phyloP scores from a whole-genome alignment of 2,329 filamentous ascomycete genomes.

The Rugonectria rugulosa region DNA sequence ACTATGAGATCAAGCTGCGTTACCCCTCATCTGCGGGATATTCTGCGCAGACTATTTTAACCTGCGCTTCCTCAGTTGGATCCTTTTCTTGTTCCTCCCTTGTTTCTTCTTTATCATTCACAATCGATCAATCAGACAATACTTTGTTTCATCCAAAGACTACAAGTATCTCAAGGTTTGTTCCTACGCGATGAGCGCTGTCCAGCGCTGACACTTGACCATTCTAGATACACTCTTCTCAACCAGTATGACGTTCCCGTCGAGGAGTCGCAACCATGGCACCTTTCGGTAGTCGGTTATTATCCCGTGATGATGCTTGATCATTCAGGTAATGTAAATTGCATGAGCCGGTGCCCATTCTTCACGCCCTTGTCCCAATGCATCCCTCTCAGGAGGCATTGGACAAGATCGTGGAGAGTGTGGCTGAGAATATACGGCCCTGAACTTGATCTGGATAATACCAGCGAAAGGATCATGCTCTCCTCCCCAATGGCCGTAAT shows the following conservation, averaged over 20 bases:
- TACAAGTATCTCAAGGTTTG: constrained; percentile 31
- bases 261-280: constrained; percentile 41
- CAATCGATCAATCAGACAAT: constrained; percentile 1
- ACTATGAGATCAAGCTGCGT: constrained; percentile 10
- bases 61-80: not conserved
- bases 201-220: constrained; percentile 31
- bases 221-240: constrained; percentile 31
- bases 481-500: constrained; percentile 51
- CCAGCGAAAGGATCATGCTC: constrained; percentile 99
- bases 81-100: not conserved
- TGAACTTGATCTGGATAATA: constrained; percentile 99
- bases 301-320: constrained; percentile 48
- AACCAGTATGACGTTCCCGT: constrained; percentile 39
- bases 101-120: constrained; percentile 14
- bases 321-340: constrained; percentile 54
- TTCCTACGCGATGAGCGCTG: not conserved
- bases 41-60: constrained; percentile 1
- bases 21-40: constrained; percentile 40
- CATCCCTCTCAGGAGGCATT: not conserved
- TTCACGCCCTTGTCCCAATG: constrained; percentile 19
- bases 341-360: constrained; percentile 70
- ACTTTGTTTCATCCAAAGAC: not conserved
- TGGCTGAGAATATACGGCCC: constrained; percentile 88
- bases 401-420: constrained; percentile 30
- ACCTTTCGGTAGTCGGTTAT: constrained; percentile 45